phyloP scores from a whole-genome alignment of 345 rosid genomes.

The Corchorus olitorius region DNA sequence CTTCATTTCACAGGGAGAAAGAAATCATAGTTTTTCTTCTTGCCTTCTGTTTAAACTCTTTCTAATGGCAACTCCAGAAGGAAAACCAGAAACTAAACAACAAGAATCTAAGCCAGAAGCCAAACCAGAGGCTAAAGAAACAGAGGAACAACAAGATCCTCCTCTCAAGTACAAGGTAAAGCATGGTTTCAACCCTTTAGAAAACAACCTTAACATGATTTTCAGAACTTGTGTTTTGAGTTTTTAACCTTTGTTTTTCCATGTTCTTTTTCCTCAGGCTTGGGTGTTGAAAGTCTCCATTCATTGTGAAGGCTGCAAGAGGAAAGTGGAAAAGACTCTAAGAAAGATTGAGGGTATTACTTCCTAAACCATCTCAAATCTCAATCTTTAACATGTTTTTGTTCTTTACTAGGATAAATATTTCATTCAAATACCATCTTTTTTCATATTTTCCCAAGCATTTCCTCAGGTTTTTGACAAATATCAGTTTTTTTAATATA shows the following conservation, averaged over 20 bases:
- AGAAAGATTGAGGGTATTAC: slow-evolving; percentile 8
- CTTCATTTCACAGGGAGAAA: no score
- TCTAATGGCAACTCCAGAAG: slow-evolving; percentile 49
- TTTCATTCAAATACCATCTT: background rate
- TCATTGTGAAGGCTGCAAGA: slow-evolving; percentile 23
- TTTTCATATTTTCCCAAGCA: background rate
- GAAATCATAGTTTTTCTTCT: slow-evolving; percentile 11
- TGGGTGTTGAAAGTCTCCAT: slow-evolving; percentile 23
- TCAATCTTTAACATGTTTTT: no score
- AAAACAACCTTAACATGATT: background rate
- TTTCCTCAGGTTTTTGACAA: background rate
- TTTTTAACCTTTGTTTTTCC: background rate
- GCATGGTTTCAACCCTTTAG: background rate
- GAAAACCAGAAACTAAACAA: slow-evolving; percentile 30
- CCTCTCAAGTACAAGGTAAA: slow-evolving; percentile 73
- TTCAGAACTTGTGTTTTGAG: background rate
- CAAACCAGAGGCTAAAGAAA: slow-evolving; percentile 30
- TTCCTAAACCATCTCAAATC: no score
- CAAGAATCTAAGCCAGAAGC: slow-evolving; percentile 27
- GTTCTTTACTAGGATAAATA: background rate
- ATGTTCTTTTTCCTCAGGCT: slow-evolving; percentile 12
- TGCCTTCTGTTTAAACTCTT: no score
- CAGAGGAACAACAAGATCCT: slow-evolving; percentile 35
- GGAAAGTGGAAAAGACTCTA: slow-evolving; percentile 16
- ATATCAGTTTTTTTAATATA: background rate